Percentiles rank a stretch among this genome's conserved stretches.
phyloP scores from a whole-genome alignment of 768 basidiomycete species.

The Tricholoma saponaceum region DNA sequence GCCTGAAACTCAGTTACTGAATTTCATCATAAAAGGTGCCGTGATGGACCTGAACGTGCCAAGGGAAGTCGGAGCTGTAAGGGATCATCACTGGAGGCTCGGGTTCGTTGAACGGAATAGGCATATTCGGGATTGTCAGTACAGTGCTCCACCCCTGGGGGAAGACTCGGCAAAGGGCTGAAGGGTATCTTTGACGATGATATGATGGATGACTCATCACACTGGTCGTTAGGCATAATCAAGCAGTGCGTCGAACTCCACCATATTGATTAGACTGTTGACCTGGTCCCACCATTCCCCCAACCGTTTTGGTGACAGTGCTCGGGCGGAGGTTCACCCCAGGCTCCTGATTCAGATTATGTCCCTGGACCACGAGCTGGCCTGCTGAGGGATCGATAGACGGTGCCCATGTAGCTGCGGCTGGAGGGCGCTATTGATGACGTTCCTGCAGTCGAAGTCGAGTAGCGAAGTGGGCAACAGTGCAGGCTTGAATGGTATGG shows the following conservation, averaged over 20 bases:
- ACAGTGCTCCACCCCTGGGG: neutral
- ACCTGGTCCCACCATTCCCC: constrained; percentile 5
- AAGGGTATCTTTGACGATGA: neutral
- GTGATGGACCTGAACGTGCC: constrained; percentile 31
- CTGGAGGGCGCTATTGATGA: neutral
- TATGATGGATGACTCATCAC: constrained; percentile 2
- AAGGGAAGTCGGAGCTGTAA: constrained; percentile 14
- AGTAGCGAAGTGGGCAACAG: neutral
- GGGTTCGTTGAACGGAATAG: constrained; percentile 22
- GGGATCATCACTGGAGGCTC: constrained; percentile 29
- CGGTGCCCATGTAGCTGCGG: neutral
- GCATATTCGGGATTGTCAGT: constrained; percentile 2
- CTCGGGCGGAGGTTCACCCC: constrained; percentile 3
- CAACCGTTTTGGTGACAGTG: constrained; percentile 7
- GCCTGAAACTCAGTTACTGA: too few relatives aligned
- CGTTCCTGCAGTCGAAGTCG: neutral
- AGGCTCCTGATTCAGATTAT: neutral
- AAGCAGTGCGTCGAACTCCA: neutral
- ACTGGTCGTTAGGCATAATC: neutral
- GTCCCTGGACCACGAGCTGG: neutral
- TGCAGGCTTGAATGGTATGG: neutral
- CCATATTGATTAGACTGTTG: neutral
- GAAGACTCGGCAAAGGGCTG: neutral
- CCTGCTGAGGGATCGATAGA: neutral
- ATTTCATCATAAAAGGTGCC: constrained; percentile 36